Conservation (phyloP, 176 grass and related monocot species). For the Oryza rufipogon region DNA sequence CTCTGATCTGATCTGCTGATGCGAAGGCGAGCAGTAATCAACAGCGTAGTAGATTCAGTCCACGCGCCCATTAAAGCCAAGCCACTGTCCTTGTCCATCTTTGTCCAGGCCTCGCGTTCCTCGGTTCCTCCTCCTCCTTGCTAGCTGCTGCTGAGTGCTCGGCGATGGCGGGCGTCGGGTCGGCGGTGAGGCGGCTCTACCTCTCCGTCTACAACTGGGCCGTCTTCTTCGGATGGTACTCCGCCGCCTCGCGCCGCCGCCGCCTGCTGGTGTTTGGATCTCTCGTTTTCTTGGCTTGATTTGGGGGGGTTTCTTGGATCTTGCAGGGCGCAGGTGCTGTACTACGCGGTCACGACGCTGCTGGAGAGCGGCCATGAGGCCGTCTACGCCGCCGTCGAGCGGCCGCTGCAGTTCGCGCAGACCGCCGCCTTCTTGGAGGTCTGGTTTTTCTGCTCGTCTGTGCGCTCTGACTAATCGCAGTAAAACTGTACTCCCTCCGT, state of each 20-base stretch:
- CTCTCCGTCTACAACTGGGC: slow-evolving; percentile 56
- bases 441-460: background rate
- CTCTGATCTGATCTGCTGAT: background rate
- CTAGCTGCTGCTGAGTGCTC: background rate
- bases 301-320: background rate
- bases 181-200: slow-evolving; percentile 49
- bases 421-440: slow-evolving; percentile 60
- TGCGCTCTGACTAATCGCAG: no score
- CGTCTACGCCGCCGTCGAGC: slow-evolving; percentile 54
- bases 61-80: background rate
- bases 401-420: slow-evolving; percentile 52
- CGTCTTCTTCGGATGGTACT: slow-evolving; percentile 59
- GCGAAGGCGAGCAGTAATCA: background rate
- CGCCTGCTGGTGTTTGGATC: background rate
- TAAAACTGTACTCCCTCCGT: background rate
- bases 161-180: slow-evolving; percentile 34
- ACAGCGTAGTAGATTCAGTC: background rate
- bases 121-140: background rate
- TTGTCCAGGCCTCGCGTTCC: background rate
- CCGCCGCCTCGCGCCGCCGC: background rate
- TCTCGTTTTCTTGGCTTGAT: slow-evolving; percentile 25
- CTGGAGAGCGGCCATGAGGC: slow-evolving; percentile 34
- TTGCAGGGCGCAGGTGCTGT: slow-evolving; percentile 58
- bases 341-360: slow-evolving; percentile 32
- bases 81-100: background rate